Percentiles rank a stretch among this genome's conserved stretches.
Evolutionary conservation across 148 eudicot species (phyloP).

Genomic region (Bassia scoparia): DNA sequence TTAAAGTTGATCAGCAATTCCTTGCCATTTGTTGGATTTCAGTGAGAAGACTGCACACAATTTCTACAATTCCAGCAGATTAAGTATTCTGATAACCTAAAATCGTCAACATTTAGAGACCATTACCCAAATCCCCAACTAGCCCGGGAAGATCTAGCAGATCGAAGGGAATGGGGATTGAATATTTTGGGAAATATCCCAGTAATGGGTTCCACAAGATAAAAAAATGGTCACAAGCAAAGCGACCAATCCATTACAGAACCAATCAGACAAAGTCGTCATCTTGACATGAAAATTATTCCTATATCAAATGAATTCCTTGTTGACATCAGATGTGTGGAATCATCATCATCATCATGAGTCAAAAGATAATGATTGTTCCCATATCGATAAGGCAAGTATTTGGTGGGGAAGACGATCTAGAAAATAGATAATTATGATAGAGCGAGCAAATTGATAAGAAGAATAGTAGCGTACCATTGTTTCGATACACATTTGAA

Average conservation of each 20-base stretch:
- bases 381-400: neutral
- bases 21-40: constrained; percentile 3
- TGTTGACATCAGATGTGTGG: no score
- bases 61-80: neutral
- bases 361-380: neutral
- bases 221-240: no score
- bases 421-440: no score
- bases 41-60: constrained; percentile 13
- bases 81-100: constrained; percentile 13
- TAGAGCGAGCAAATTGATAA: neutral
- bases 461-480: constrained; percentile 25
- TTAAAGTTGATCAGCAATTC: neutral
- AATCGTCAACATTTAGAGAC: constrained; percentile 5
- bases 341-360: neutral
- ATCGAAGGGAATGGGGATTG: no score
- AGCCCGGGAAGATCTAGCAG: no score
- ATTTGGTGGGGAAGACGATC: neutral
- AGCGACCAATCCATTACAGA: constrained; percentile 25
- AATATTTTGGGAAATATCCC: no score
- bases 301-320: neutral
- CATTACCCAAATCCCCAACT: no score
- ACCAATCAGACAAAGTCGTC: constrained; percentile 4
- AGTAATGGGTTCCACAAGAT: no score
- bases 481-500: constrained; percentile 23
- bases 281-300: neutral